Percentiles rank a stretch among this genome's conserved stretches.
Conservation (phyloP, 305 asterid genomes). For the Lippia alba region DNA sequence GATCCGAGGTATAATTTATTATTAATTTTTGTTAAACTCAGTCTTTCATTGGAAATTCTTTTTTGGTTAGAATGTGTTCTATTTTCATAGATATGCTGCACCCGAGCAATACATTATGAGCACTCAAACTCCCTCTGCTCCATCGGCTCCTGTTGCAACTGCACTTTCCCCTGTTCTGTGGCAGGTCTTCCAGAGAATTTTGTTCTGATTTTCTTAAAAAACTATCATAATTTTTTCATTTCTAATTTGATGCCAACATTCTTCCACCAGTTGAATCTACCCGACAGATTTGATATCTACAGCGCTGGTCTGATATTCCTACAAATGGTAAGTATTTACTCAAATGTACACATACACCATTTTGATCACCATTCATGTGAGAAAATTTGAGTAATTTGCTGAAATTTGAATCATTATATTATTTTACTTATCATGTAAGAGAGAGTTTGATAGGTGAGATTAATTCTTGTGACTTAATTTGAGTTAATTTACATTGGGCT, state of each 20-base stretch:
- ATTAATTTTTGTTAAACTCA: background rate
- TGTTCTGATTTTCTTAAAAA: background rate
- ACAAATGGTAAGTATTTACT: conserved; percentile 74
- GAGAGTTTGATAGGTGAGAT: background rate
- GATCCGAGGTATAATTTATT: conserved; percentile 74
- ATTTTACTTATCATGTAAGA: too few relatives aligned
- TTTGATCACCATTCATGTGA: too few relatives aligned
- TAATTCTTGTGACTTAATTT: background rate
- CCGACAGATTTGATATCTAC: conserved; percentile 91
- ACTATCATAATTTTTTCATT: conserved; percentile 4
- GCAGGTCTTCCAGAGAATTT: conserved; percentile 62
- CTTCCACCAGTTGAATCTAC: conserved; percentile 79
- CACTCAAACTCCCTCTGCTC: conserved; percentile 99
- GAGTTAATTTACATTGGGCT: background rate
- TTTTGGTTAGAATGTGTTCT: background rate
- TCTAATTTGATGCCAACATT: conserved; percentile 19
- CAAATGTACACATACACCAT: too few relatives aligned
- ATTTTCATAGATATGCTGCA: conserved; percentile 73
- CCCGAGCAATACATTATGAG: conserved; percentile 99
- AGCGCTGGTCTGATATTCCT: conserved; percentile 84
- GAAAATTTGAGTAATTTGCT: too few relatives aligned
- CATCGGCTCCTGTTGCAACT: conserved; percentile 93
- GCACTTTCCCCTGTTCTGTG: conserved; percentile 96
- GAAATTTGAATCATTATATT: too few relatives aligned
- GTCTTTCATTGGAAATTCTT: background rate